Conservation (phyloP, 805 yeast genomes). For the Suhomyces sp. region DNA sequence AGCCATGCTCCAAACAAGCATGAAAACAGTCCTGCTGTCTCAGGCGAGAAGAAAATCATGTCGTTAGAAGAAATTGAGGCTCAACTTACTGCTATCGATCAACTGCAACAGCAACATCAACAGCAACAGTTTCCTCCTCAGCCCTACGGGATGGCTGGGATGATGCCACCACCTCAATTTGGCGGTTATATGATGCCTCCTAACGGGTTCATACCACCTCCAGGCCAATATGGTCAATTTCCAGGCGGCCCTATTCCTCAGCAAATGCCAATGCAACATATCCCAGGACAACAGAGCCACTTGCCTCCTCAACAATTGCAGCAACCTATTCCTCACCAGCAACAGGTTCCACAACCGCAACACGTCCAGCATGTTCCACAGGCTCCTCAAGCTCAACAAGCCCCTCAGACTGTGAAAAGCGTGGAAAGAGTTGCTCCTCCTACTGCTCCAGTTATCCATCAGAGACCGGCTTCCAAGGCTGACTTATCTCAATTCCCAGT, state of each 20-base stretch:
- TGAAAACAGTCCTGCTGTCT: constrained; percentile 8
- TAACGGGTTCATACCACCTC: constrained; percentile 35
- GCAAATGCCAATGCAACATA: constrained; percentile 14
- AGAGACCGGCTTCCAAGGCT: constrained; percentile 4
- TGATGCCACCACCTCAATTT: constrained; percentile 30
- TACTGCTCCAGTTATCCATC: constrained; percentile 1
- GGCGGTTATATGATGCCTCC: constrained; percentile 44
- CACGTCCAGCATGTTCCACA: constrained; percentile 15
- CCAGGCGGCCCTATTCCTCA: constrained; percentile 24
- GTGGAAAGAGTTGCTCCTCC: neutral
- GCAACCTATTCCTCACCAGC: constrained; percentile 14
- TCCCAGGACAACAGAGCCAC: constrained; percentile 12
- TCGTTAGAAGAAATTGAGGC: constrained; percentile 87
- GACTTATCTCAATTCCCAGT: constrained; percentile 54
- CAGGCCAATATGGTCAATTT: constrained; percentile 33
- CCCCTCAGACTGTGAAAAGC: constrained; percentile 2
- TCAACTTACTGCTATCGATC: constrained; percentile 52
- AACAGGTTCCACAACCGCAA: constrained; percentile 11
- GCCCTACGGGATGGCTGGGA: constrained; percentile 35
- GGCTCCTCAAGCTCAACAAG: constrained; percentile 7
- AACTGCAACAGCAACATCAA: constrained; percentile 19
- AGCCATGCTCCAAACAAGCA: constrained; percentile 24
- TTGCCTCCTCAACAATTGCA: constrained; percentile 16
- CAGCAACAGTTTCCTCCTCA: constrained; percentile 28
- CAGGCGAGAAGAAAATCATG: constrained; percentile 48